These are phyloP conservation scores for Eragrostis nindensis DNA, from an alignment of 176 grass and related monocot genomes.

Conservation along the genomic window DNA sequence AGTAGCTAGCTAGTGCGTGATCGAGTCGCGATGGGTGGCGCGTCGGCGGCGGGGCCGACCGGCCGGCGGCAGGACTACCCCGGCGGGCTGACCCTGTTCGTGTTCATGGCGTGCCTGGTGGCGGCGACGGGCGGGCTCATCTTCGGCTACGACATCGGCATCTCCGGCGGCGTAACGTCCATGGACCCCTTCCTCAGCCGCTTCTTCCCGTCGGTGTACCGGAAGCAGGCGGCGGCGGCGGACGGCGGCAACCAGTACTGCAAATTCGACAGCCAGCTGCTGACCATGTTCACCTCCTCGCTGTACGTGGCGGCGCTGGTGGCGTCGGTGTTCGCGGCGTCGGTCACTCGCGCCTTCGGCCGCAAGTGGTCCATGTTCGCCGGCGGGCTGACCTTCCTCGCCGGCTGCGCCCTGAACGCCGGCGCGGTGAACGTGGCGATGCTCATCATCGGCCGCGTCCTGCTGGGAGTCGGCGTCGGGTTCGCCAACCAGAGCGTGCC, in stretches of 20 bases:
- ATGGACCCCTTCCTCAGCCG: conserved; percentile 13
- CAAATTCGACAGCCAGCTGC: conserved; percentile 84
- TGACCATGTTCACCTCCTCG: conserved; percentile 71
- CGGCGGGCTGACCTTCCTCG: conserved; percentile 64
- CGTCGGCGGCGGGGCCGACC: not conserved
- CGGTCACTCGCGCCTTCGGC: conserved; percentile 55
- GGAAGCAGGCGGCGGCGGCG: conserved; percentile 16
- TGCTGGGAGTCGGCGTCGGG: conserved; percentile 68
- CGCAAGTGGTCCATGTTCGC: conserved; percentile 80
- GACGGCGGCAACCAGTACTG: conserved; percentile 63
- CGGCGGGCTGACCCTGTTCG: not conserved
- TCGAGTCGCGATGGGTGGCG: not conserved
- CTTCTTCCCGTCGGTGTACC: conserved; percentile 21
- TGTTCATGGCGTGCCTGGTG: not conserved
- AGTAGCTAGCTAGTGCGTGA: not conserved
- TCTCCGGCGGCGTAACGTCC: conserved; percentile 15
- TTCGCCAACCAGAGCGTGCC: conserved; percentile 75
- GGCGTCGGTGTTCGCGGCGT: conserved; percentile 55
- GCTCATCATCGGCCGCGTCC: conserved; percentile 84
- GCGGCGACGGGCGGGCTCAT: conserved; percentile 5
- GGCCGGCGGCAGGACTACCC: conserved; percentile 10
- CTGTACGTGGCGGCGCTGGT: conserved; percentile 60
- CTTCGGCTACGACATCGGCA: conserved; percentile 34
- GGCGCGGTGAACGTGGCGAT: conserved; percentile 55
- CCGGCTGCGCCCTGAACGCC: conserved; percentile 63